phyloP scores from a whole-genome alignment of 257 asterid genomes.

The Schizonepeta tenuifolia region DNA sequence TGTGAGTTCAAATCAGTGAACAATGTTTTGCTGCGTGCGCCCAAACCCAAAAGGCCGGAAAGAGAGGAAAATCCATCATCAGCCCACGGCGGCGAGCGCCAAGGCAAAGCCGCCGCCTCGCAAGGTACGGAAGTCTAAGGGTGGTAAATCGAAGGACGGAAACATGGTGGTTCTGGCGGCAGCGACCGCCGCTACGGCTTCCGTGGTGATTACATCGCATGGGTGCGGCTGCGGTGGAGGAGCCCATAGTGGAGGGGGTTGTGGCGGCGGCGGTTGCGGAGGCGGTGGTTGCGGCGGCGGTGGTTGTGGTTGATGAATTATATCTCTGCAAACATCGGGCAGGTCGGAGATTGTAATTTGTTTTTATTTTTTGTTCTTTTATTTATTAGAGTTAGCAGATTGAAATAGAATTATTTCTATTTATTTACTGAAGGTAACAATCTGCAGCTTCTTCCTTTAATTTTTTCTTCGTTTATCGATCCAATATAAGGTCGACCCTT shows the following conservation, averaged over 20 bases:
- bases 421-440: too few relatives aligned
- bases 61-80: constrained; percentile 7
- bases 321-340: neutral
- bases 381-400: too few relatives aligned
- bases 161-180: constrained; percentile 35
- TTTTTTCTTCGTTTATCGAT: too few relatives aligned
- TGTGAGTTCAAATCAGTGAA: too few relatives aligned
- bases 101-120: constrained; percentile 17
- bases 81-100: constrained; percentile 14
- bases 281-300: neutral
- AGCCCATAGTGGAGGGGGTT: neutral
- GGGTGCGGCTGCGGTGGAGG: too few relatives aligned
- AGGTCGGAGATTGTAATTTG: too few relatives aligned
- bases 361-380: too few relatives aligned
- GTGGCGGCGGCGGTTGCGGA: neutral
- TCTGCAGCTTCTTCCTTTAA: too few relatives aligned
- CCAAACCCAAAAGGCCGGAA: constrained; percentile 29
- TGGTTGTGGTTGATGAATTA: constrained; percentile 27
- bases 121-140: constrained; percentile 11
- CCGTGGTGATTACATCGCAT: too few relatives aligned
- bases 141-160: constrained; percentile 21
- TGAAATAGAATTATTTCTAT: too few relatives aligned
- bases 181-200: constrained; percentile 24
- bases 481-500: too few relatives aligned
- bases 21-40: constrained; percentile 34